Conservation (phyloP, 2,329 filamentous ascomycete species). For the Talaromyces sp. region DNA sequence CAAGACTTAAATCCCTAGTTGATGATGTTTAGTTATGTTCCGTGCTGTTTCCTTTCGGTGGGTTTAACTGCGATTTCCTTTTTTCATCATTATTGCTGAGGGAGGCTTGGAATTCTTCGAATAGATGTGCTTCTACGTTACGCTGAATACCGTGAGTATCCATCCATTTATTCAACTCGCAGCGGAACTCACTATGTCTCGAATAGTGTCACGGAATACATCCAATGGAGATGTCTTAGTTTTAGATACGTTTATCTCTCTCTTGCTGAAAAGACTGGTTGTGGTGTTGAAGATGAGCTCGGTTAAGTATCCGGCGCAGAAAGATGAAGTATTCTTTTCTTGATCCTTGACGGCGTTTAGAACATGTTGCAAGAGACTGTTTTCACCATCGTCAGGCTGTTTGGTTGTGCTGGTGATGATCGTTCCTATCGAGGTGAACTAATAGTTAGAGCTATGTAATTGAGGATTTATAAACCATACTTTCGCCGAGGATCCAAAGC, state of each 20-base stretch:
- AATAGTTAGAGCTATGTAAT: not conserved
- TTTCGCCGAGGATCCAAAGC: conserved; percentile 18
- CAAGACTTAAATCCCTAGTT: not conserved
- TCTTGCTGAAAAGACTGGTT: conserved; percentile 3
- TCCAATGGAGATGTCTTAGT: conserved; percentile 11
- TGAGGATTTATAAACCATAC: conserved; percentile 8
- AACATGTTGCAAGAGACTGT: conserved; percentile 1
- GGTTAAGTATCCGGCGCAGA: conserved; percentile 3
- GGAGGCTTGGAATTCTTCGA: not conserved
- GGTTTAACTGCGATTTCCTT: not conserved
- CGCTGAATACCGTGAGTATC: not conserved
- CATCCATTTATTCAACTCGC: not conserved
- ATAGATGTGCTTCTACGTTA: conserved; percentile 5
- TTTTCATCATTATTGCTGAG: not conserved
- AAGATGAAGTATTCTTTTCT: not conserved
- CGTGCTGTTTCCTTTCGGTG: not conserved
- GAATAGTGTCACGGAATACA: conserved; percentile 12
- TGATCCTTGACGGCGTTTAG: conserved; percentile 1
- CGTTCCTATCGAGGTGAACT: conserved; percentile 1
- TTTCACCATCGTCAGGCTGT: conserved; percentile 4
- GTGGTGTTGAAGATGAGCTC: conserved; percentile 11
- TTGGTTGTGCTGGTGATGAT: conserved; percentile 14
- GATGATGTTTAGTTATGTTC: not conserved
- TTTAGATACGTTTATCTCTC: not conserved
- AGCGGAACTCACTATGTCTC: conserved; percentile 7